Conservation (phyloP, 495 filamentous ascomycete species). For the Aspergillus heteromorphus region DNA sequence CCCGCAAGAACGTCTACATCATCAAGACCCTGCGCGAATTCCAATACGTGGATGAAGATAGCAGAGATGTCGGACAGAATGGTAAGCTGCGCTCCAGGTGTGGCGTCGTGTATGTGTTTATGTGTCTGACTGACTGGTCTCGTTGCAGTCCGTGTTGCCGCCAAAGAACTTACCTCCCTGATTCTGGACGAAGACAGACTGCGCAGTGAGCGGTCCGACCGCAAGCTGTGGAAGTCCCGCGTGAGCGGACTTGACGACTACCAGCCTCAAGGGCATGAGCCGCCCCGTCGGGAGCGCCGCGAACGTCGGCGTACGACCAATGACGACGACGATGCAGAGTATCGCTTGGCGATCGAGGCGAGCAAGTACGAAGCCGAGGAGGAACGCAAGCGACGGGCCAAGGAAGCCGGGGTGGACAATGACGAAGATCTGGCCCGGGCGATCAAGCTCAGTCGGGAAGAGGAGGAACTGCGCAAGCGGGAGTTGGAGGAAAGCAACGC, state of each 20-base stretch:
- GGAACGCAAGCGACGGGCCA: conserved; percentile 67
- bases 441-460: conserved; percentile 92
- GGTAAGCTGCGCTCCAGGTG: conserved; percentile 46
- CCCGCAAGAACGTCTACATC: conserved; percentile 94
- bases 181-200: conserved; percentile 93
- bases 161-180: conserved; percentile 92
- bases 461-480: conserved; percentile 79
- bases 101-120: not conserved
- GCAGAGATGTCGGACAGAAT: conserved; percentile 90
- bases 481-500: conserved; percentile 91
- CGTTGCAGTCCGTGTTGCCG: conserved; percentile 80
- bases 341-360: conserved; percentile 87
- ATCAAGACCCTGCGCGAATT: conserved; percentile 99
- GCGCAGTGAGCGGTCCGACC: conserved; percentile 83
- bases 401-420: conserved; percentile 46
- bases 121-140: not conserved
- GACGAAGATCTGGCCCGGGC: conserved; percentile 92
- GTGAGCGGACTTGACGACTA: conserved; percentile 86
- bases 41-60: conserved; percentile 90
- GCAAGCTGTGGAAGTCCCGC: conserved; percentile 94
- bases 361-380: conserved; percentile 96
- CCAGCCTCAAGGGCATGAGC: conserved; percentile 31
- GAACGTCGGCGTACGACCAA: conserved; percentile 40
- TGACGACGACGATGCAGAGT: conserved; percentile 91
- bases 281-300: conserved; percentile 39